Conservation (phyloP, 345 rosid species). For the Arabis alpina region DNA sequence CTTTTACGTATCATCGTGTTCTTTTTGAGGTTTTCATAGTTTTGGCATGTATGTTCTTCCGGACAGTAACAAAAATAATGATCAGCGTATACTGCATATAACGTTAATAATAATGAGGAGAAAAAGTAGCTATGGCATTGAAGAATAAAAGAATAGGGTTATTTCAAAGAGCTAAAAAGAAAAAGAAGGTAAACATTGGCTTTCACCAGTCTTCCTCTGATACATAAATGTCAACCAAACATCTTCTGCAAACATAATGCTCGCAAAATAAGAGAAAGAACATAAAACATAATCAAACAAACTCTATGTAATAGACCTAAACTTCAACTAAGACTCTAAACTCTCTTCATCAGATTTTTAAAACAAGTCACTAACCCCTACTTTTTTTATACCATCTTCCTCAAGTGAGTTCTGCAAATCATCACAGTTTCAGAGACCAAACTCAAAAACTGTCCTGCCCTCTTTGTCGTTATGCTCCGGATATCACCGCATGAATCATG, state of each 20-base stretch:
- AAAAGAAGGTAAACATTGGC: slow-evolving; percentile 17
- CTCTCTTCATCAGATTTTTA: slow-evolving; percentile 38
- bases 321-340: slow-evolving; percentile 35
- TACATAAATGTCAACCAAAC: slow-evolving; percentile 34
- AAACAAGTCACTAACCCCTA: slow-evolving; percentile 32
- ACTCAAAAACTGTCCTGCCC: slow-evolving; percentile 7
- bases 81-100: too few relatives aligned
- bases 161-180: slow-evolving; percentile 11
- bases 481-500: slow-evolving; percentile 23
- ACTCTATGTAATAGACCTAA: slow-evolving; percentile 35
- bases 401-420: slow-evolving; percentile 26
- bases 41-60: too few relatives aligned
- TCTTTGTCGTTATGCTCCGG: slow-evolving; percentile 29
- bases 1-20: too few relatives aligned
- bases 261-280: slow-evolving; percentile 17
- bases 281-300: slow-evolving; percentile 24
- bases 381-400: slow-evolving; percentile 34
- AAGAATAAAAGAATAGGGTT: slow-evolving; percentile 36
- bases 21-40: too few relatives aligned
- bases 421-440: slow-evolving; percentile 25
- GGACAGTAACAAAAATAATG: too few relatives aligned
- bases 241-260: slow-evolving; percentile 24
- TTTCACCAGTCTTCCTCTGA: slow-evolving; percentile 32
- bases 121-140: neutral
- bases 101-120: too few relatives aligned